These are phyloP conservation scores for Lipomyces sp. DNA, from an alignment of 805 yeast species.

Conservation along the genomic window DNA sequence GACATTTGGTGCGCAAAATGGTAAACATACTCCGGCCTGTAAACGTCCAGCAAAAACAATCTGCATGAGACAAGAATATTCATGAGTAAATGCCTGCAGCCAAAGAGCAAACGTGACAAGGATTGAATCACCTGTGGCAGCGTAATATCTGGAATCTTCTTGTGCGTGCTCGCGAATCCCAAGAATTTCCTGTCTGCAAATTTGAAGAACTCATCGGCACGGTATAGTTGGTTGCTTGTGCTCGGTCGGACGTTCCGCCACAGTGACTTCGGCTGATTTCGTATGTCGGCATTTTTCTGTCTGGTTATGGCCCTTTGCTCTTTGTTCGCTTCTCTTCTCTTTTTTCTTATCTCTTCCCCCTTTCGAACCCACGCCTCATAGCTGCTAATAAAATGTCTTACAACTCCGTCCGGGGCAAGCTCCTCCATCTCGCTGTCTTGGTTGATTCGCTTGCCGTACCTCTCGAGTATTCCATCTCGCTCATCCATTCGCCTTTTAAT, in stretches of 20 bases:
- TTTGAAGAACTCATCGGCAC: neutral
- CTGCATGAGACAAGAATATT: too few species aligned
- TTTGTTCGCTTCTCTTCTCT: neutral
- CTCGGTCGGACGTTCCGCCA: neutral
- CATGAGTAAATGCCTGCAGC: too few species aligned
- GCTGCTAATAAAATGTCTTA: too few species aligned
- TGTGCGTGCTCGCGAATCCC: neutral
- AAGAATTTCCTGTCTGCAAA: neutral
- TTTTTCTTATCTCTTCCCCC: too few species aligned
- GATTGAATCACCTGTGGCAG: slow-evolving; percentile 7
- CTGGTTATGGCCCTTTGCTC: neutral
- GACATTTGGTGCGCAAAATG: neutral
- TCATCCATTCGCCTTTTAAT: too few species aligned
- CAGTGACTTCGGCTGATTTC: neutral
- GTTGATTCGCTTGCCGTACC: too few species aligned
- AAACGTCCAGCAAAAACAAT: neutral
- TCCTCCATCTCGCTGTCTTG: too few species aligned
- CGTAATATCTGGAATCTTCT: slow-evolving; percentile 2
- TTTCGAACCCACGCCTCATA: too few species aligned
- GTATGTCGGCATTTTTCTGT: neutral
- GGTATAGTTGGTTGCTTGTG: neutral
- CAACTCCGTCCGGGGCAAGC: too few species aligned
- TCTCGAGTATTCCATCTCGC: too few species aligned
- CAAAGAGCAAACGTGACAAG: too few species aligned
- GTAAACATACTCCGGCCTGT: neutral